phyloP scores from a whole-genome alignment of 345 rosid genomes.

The Euphorbia peplus region DNA sequence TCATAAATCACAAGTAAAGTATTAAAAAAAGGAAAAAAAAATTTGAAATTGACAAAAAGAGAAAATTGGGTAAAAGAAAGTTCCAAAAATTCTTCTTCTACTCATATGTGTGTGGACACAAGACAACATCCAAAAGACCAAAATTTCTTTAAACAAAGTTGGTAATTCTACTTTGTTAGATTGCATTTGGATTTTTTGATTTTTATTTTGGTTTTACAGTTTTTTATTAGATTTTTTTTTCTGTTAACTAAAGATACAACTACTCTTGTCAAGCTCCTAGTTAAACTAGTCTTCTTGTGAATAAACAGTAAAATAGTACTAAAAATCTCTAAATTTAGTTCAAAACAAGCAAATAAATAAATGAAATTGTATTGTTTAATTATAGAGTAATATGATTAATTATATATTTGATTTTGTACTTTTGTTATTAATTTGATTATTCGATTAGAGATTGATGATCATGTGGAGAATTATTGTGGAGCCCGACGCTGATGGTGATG shows the following conservation, averaged over 20 bases:
- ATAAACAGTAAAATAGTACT: neutral
- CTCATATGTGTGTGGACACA: neutral
- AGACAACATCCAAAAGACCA: constrained; percentile 7
- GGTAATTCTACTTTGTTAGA: constrained; percentile 5
- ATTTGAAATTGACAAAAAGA: neutral
- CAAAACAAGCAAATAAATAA: neutral
- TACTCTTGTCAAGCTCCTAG: neutral
- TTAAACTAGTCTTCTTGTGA: neutral
- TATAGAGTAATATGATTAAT: too few species aligned
- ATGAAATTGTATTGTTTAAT: too few species aligned
- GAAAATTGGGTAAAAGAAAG: constrained; percentile 6
- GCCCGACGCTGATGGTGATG: too few species aligned
- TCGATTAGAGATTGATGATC: too few species aligned
- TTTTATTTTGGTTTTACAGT: too few species aligned
- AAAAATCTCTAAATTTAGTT: neutral
- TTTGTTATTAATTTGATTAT: too few species aligned
- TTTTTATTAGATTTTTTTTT: too few species aligned
- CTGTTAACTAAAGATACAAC: neutral
- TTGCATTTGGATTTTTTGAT: constrained; percentile 14
- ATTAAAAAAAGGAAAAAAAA: constrained; percentile 1
- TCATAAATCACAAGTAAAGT: constrained; percentile 18
- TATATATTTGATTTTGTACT: too few species aligned
- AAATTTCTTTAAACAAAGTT: neutral
- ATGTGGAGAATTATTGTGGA: too few species aligned
- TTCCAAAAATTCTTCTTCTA: constrained; percentile 18